Evolutionary conservation across 306 rosid species (phyloP).

Genomic region (Pterocarpus macrocarpus): DNA sequence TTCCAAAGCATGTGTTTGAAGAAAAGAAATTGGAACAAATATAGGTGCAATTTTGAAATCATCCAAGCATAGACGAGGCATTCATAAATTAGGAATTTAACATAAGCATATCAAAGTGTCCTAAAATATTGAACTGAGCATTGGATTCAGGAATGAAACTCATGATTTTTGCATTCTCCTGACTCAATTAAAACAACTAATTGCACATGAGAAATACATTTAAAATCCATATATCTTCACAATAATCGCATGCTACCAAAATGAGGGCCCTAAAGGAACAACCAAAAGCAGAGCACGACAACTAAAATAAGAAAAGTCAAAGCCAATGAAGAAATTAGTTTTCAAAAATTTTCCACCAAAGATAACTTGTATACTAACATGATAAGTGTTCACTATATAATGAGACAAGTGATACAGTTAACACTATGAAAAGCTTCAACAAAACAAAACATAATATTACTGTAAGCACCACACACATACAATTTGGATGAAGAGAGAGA

Average conservation of each 20-base stretch:
- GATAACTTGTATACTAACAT: slow-evolving; percentile 25
- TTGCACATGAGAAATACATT: slow-evolving; percentile 32
- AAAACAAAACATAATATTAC: slow-evolving; percentile 29
- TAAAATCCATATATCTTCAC: slow-evolving; percentile 14
- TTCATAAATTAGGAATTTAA: slow-evolving; percentile 6
- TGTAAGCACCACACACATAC: neutral
- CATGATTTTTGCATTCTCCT: slow-evolving; percentile 8
- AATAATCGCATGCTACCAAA: slow-evolving; percentile 7
- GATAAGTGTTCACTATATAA: slow-evolving; percentile 1
- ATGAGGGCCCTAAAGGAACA: slow-evolving; percentile 15
- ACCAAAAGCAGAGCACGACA: slow-evolving; percentile 30
- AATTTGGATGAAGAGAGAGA: neutral
- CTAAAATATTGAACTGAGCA: neutral
- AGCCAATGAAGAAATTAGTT: slow-evolving; percentile 23
- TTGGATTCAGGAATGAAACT: slow-evolving; percentile 8
- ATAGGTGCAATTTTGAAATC: slow-evolving; percentile 18
- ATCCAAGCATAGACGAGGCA: slow-evolving; percentile 2
- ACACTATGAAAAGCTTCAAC: slow-evolving; percentile 30
- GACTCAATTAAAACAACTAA: slow-evolving; percentile 26
- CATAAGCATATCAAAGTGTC: neutral
- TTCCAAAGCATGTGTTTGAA: slow-evolving; percentile 1
- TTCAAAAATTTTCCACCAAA: slow-evolving; percentile 27
- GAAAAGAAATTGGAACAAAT: neutral
- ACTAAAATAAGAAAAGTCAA: slow-evolving; percentile 30
- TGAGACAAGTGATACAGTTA: neutral